Evolutionary conservation across 306 rosid species (phyloP), one percentile per base, ranked within the genome.

Genomic region (Senna siamea): DNA sequence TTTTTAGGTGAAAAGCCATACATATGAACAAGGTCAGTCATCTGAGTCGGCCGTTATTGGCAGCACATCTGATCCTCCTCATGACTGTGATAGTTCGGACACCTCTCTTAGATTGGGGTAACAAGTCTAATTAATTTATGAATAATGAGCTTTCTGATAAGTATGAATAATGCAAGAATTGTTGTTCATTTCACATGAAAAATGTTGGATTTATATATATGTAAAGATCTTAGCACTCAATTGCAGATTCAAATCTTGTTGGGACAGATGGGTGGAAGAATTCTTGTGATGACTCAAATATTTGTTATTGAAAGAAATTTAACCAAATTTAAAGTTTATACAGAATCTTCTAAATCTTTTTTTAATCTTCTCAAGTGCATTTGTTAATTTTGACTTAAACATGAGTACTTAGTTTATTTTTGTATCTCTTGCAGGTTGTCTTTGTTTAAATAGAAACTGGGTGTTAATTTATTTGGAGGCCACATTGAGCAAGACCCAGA

Each of bases 61-160:
- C 9, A 62, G 32, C 32, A 18, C 30, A 19, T 62, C 50, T 37
- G 48, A 38, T 62, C 68, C 50, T 19, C n/a, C 50, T 17, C 32
- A 38, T 9, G 68, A 37, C 50, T 23, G 4, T 17, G 50, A 62
- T 62, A 37, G 50, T 38, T 62, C 30, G 8, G 48, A 37, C 28
- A 60, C 47, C 48, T 62, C 48, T 62, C 68, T 62, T 17, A 38
- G 50, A 38, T 18, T 62, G 68, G 68, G 68, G 68, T 62, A 11
- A 26, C 3, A 26, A 18, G 48, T 18, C 9, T 62, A 15, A 13
- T 13, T 46, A 43, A 46, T 46, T 46, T 46, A 14, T 12, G 3
- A 44, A 4, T 44, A 3, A 15, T n/a, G 19, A 48, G 54, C 4
- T 48, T 48, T 48, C 20, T 44, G 47, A 10, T 41, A 41, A 11